These are phyloP conservation scores for Camellia sinensis DNA, from an alignment of 148 eudicot species.

Conservation along the genomic window DNA sequence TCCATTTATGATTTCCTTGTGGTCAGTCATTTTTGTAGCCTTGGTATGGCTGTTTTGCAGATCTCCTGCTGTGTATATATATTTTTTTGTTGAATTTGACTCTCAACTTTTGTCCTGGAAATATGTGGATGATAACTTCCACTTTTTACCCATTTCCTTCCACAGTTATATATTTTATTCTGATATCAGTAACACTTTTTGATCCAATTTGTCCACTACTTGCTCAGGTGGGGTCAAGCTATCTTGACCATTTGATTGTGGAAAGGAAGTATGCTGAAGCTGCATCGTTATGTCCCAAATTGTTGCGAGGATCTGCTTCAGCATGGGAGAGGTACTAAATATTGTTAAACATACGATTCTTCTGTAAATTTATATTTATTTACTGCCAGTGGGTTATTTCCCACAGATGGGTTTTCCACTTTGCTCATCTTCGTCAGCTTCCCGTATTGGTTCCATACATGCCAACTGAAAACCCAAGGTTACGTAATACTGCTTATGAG, in stretches of 20 bases:
- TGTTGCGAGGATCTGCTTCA: conserved; percentile 84
- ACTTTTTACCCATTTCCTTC: background rate
- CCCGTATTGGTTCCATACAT: conserved; percentile 77
- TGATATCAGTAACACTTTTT: background rate
- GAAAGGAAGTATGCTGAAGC: conserved; percentile 93
- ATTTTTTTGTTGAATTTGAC: background rate
- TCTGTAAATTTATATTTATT: conserved; percentile 13
- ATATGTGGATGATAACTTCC: background rate
- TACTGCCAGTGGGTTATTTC: conserved; percentile 24
- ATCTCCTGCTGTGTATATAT: background rate
- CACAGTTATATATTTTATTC: background rate
- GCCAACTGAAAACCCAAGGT: conserved; percentile 85
- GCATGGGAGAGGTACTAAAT: conserved; percentile 87
- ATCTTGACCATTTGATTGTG: conserved; percentile 88
- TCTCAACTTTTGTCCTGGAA: background rate
- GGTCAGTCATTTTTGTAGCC: background rate
- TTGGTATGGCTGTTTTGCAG: background rate
- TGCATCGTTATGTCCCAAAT: conserved; percentile 93
- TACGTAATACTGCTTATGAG: conserved; percentile 95
- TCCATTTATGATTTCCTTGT: background rate
- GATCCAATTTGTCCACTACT: background rate
- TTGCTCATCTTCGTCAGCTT: conserved; percentile 95
- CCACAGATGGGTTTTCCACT: conserved; percentile 89
- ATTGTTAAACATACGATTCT: background rate
- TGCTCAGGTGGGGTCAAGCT: conserved; percentile 79